Evolutionary conservation across 129 eudicot species (phyloP), one percentile per base, ranked within the genome.

Genomic region (Helianthus annuus): DNA sequence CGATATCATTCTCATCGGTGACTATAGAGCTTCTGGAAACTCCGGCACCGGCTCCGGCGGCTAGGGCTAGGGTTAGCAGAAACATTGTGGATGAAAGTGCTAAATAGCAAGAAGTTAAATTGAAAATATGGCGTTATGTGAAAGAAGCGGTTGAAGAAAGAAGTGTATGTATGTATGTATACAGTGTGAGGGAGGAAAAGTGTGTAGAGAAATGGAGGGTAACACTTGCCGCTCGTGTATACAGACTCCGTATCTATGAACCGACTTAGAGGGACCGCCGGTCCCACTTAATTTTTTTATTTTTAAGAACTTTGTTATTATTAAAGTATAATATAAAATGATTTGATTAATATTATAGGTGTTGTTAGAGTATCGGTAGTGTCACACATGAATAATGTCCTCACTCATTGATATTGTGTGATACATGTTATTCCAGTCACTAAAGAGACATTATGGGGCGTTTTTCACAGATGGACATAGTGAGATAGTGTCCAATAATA

Each of bases 1-100:
- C 89, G 10, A 89, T 85, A 51, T 87, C 92, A 24, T 80, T 77
- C 0, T 78, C 46, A 59, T 85, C 90, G 17, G 68, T 66, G n/a
- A 70, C 86, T 48, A 85, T 75, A 38, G 81, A 72, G 10, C 69
- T 29, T n/a, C 76, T 45, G 0, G 84, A 36, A 45, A 78, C 73
- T 67, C 79, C 87, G 34, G 79, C 64, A 14, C 76, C 76, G 48
- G 77, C 60, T 13, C 70, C 74, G 75, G 75, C 29, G 52, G 71
- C 73, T 38, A 80, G 19, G 45, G 79, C 80, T n/a, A 85, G 57
- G 69, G 82, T 81, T 71, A 83, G 64, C 34, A 72, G 73, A 22
- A 73, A 83, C 73, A 82, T 29, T 15, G 45, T 40, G 45, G 8
- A 40, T 40, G 45, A 5, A 40, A 4, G 7, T 0, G 8, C 6